Evolutionary conservation across 257 asterid genomes (phyloP).

Genomic region (Striga asiatica): DNA sequence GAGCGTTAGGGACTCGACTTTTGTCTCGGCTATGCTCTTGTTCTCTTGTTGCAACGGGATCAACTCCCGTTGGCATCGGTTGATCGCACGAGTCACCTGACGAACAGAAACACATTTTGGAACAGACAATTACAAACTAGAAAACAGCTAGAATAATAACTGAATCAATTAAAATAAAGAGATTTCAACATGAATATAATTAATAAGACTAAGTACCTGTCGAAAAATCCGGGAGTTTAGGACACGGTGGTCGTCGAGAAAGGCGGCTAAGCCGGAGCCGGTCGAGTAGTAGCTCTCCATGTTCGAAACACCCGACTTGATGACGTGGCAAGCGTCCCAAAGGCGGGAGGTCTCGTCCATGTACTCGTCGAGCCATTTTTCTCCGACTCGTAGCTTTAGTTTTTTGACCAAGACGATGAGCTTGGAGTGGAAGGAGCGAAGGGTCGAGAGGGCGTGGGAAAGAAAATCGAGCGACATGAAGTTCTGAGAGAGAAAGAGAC

Average conservation of each 20-base stretch:
- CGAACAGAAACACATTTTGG: too few species aligned
- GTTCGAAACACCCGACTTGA: conserved; percentile 48
- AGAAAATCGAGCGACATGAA: conserved; percentile 58
- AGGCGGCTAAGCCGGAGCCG: conserved; percentile 20
- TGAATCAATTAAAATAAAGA: too few species aligned
- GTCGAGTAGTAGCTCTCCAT: conserved; percentile 47
- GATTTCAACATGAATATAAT: too few species aligned
- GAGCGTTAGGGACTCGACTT: conserved; percentile 32
- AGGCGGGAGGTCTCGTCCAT: conserved; percentile 80
- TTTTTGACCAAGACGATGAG: conserved; percentile 35
- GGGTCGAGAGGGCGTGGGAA: conserved; percentile 44
- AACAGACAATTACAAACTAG: too few species aligned
- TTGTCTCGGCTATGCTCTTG: conserved; percentile 44
- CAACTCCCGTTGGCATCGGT: conserved; percentile 52
- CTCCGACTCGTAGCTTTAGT: conserved; percentile 54
- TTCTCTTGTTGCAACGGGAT: conserved; percentile 50
- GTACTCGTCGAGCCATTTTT: conserved; percentile 68
- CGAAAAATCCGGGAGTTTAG: background rate
- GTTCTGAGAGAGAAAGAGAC: conserved; percentile 33
- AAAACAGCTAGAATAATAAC: conserved; percentile 13
- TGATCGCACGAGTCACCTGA: conserved; percentile 54
- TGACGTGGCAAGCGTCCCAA: conserved; percentile 62
- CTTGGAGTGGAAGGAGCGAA: conserved; percentile 55
- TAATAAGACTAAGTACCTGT: background rate
- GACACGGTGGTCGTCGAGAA: background rate